These are phyloP conservation scores for Fusarium sp. DNA, from an alignment of 2,329 filamentous ascomycete species.

Conservation along the genomic window DNA sequence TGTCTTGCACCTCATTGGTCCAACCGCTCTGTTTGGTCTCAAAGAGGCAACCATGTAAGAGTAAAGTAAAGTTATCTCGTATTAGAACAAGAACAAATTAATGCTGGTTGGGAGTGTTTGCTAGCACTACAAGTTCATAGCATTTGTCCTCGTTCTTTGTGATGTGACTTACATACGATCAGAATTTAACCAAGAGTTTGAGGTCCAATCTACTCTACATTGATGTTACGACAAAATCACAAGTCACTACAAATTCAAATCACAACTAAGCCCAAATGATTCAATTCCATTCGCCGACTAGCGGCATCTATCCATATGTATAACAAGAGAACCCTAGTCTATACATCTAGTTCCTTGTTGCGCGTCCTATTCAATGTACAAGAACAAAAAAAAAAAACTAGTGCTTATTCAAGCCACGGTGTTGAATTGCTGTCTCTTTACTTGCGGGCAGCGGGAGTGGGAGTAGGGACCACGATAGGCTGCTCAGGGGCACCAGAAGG, in stretches of 20 bases:
- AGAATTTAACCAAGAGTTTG: not conserved
- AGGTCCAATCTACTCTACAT: not conserved
- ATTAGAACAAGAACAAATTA: not conserved
- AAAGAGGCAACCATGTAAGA: constrained; percentile 27
- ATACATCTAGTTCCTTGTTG: not conserved
- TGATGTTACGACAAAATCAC: not conserved
- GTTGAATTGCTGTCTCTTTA: not conserved
- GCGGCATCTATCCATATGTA: constrained; percentile 16
- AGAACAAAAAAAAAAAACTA: constrained; percentile 14
- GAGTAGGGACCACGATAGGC: constrained; percentile 20
- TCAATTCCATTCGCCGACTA: constrained; percentile 3
- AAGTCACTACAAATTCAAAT: not conserved
- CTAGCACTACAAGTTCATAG: too few relatives aligned
- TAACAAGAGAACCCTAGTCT: constrained; percentile 18
- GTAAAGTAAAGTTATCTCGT: not conserved
- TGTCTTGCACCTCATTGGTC: constrained; percentile 29
- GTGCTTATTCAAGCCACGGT: not conserved
- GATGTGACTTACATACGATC: not conserved
- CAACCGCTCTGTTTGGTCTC: constrained; percentile 4
- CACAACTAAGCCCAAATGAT: not conserved
- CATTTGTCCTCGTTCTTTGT: not conserved
- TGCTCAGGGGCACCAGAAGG: constrained; percentile 1
- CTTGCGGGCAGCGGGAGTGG: constrained; percentile 24
- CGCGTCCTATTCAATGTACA: constrained; percentile 21
- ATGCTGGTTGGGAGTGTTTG: not conserved